Percentiles rank a stretch among this genome's conserved stretches.
Evolutionary conservation across 1,284 basidiomycete genomes (phyloP).

Genomic region (Lentinula novae-zelandiae): DNA sequence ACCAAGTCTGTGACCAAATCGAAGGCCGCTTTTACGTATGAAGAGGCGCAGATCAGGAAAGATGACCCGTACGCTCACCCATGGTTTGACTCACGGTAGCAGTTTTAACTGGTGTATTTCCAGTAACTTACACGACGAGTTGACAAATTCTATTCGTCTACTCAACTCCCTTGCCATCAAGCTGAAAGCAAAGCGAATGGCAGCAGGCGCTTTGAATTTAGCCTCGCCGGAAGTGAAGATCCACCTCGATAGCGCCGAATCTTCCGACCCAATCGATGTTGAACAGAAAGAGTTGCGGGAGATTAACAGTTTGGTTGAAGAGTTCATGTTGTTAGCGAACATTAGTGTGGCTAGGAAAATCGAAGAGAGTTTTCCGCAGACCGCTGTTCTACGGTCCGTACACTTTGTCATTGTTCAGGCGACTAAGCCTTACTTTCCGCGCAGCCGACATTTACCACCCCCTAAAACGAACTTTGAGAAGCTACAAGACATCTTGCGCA

Average conservation of each 20-base stretch:
- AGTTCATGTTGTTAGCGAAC: conserved; percentile 99
- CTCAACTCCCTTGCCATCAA: conserved; percentile 88
- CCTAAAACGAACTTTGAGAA: conserved; percentile 96
- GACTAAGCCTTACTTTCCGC: neutral
- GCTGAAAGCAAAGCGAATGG: conserved; percentile 85
- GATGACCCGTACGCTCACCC: conserved; percentile 75
- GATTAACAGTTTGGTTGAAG: conserved; percentile 97
- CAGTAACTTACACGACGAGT: conserved; percentile 74
- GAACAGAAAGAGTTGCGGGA: conserved; percentile 93
- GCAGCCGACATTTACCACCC: conserved; percentile 89
- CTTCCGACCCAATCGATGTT: conserved; percentile 94
- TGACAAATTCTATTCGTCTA: conserved; percentile 88
- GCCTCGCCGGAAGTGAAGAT: conserved; percentile 99
- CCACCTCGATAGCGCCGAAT: conserved; percentile 89
- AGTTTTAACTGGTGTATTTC: conserved; percentile 4
- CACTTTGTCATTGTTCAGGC: neutral
- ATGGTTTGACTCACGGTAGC: neutral
- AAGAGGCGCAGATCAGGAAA: conserved; percentile 92
- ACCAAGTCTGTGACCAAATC: conserved; percentile 96
- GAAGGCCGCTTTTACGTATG: conserved; percentile 97
- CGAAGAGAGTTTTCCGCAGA: conserved; percentile 93
- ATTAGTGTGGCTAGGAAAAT: conserved; percentile 92
- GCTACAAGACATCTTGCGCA: conserved; percentile 88
- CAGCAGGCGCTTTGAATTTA: conserved; percentile 92
- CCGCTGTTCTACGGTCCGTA: conserved; percentile 82